A percentile compares a stretch with the other conserved stretches of the same genome.
These are phyloP conservation scores for Marsdenia floribunda DNA, from an alignment of 257 asterid genomes.

Conservation along the genomic window DNA sequence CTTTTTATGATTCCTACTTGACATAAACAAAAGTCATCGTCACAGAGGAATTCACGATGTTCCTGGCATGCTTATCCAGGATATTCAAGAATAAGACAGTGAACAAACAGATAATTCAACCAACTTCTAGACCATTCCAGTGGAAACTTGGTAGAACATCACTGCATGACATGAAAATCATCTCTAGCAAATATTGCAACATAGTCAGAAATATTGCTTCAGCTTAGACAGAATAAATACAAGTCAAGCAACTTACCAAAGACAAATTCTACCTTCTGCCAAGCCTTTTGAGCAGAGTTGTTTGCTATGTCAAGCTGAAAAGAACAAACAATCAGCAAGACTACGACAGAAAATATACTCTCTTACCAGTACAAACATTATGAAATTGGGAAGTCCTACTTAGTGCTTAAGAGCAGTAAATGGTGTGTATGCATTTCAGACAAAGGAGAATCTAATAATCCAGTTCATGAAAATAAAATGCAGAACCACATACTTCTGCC, in stretches of 20 bases:
- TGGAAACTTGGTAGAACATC: background rate
- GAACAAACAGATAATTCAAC: background rate
- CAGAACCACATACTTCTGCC: background rate
- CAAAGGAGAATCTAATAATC: background rate
- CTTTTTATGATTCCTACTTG: background rate
- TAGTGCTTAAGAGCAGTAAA: background rate
- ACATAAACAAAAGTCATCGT: background rate
- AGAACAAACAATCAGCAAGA: slow-evolving; percentile 13
- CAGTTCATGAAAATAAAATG: background rate
- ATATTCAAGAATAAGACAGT: background rate
- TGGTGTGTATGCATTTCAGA: background rate
- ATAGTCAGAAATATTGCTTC: background rate
- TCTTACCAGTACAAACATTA: background rate
- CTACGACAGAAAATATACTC: background rate
- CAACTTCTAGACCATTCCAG: background rate
- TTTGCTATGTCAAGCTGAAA: slow-evolving; percentile 90
- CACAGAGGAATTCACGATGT: background rate
- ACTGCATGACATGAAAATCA: background rate
- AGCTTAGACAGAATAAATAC: background rate
- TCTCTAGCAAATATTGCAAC: background rate
- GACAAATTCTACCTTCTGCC: slow-evolving; percentile 84
- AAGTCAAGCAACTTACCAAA: slow-evolving; percentile 52
- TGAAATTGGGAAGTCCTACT: background rate
- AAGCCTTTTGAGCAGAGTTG: slow-evolving; percentile 65
- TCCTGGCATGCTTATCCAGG: background rate